Evolutionary conservation across 257 asterid genomes (phyloP), one percentile per base, ranked within the genome.

Genomic region (Parsonsia alboflavescens): DNA sequence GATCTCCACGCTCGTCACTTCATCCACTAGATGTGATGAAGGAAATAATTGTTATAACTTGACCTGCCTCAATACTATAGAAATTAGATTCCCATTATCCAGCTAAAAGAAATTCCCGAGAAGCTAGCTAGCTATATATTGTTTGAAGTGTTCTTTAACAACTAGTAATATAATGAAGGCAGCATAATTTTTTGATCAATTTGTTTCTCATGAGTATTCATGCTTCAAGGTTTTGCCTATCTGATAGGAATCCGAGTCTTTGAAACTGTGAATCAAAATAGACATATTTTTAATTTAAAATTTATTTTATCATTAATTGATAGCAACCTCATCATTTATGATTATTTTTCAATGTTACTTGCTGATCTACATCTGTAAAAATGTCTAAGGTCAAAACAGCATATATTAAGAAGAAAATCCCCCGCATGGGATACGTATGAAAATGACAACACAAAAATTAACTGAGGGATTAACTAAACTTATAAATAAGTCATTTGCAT

Each of bases 81-180:
- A n/a, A n/a, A n/a, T n/a, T n/a, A n/a, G n/a, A n/a, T n/a, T n/a
- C n/a, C n/a, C n/a, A n/a, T n/a, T n/a, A n/a, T n/a, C n/a, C n/a
- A n/a, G n/a, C n/a, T n/a, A n/a, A n/a, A 33, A 33, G 39, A 33
- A 50, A 50, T 11, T 50, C 5, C 12, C 16, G 57, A 76, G 82
- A 85, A 80, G 75, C 83, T 82, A 80, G 73, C 81, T 52, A 52
- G n/a, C 56, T 52, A 52, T 52, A 12, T 59, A 46, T 6, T 15
- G 45, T 33, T 70, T 33, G 58, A 76, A 77, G 73, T 50, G 42
- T 70, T 61, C 57, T 5, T 66, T 48, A 2, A 24, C 42, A 7
- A 52, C 57, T 52, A 52, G 17, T 49, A 13, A 49, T 13, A 49
- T 49, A 49, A 33, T 33, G 39, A 33, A 33, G 46, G 7, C 6